A percentile compares a stretch with the other conserved stretches of the same genome.
phyloP scores from a whole-genome alignment of 164 flowering plant species.

The Chloranthus sessilifolius region DNA sequence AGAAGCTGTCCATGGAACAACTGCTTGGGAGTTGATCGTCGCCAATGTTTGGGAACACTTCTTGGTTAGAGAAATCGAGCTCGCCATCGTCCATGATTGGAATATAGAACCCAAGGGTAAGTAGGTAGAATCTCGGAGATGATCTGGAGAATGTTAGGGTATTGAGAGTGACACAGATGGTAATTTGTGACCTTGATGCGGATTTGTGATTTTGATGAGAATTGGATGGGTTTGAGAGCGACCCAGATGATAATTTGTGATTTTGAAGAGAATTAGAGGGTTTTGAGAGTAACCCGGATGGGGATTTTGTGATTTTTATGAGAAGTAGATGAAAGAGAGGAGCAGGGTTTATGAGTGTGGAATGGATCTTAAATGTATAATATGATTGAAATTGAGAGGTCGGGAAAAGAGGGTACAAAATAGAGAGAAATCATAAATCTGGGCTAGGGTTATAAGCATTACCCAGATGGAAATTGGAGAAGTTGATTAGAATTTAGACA shows the following conservation, averaged over 20 bases:
- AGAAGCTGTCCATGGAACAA: conserved; percentile 65
- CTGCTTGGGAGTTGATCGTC: conserved; percentile 34
- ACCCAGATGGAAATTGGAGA: no score
- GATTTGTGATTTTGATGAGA: background rate
- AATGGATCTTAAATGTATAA: no score
- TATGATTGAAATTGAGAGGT: no score
- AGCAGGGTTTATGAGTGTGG: no score
- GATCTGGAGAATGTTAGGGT: conserved; percentile 26
- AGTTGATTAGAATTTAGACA: no score
- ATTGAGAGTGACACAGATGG: conserved; percentile 1
- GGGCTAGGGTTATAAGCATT: no score
- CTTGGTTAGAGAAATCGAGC: conserved; percentile 69
- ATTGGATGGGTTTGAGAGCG: background rate
- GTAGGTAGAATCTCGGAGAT: background rate
- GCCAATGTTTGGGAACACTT: conserved; percentile 41
- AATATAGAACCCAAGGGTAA: conserved; percentile 1
- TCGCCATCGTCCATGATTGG: conserved; percentile 77
- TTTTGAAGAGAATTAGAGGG: background rate
- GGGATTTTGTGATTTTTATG: no score
- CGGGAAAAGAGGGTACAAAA: no score
- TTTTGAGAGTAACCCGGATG: no score
- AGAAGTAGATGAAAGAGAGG: no score
- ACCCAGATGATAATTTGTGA: background rate
- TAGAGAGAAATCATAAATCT: no score
- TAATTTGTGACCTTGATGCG: background rate